Evolutionary conservation across 1,284 basidiomycete genomes (phyloP).

Genomic region (Ceratobasidium sp.): DNA sequence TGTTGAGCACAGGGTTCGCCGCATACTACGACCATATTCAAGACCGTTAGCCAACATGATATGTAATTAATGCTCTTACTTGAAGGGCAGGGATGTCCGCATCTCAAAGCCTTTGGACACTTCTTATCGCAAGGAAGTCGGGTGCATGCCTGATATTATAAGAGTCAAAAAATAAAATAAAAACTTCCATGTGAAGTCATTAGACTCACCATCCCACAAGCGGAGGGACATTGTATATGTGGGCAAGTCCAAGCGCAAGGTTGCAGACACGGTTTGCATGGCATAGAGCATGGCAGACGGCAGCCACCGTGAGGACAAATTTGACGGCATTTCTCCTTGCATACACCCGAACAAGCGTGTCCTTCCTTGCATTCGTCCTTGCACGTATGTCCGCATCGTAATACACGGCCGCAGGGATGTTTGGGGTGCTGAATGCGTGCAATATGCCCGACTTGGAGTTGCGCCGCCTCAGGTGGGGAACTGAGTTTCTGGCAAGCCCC

Average conservation of each 20-base stretch:
- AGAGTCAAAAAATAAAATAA: constrained; percentile 5
- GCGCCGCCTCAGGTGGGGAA: constrained; percentile 1
- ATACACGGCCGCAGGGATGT: constrained; percentile 64
- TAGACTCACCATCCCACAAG: constrained; percentile 72
- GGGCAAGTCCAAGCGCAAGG: constrained; percentile 68
- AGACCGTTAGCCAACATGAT: not conserved
- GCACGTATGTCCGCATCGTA: constrained; percentile 71
- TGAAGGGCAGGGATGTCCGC: constrained; percentile 75
- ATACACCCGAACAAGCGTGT: constrained; percentile 63
- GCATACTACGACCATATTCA: constrained; percentile 60
- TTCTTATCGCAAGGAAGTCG: constrained; percentile 71
- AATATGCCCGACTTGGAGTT: constrained; percentile 36
- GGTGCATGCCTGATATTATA: constrained; percentile 64
- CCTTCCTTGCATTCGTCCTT: constrained; percentile 60
- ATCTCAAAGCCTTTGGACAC: constrained; percentile 62
- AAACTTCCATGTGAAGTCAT: not conserved
- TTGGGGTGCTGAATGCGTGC: constrained; percentile 56
- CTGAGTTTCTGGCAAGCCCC: constrained; percentile 61
- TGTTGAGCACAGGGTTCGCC: constrained; percentile 72
- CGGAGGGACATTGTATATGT: constrained; percentile 68
- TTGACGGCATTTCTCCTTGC: constrained; percentile 65
- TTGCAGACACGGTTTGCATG: constrained; percentile 73
- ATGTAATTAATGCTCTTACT: constrained; percentile 56
- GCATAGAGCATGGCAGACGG: constrained; percentile 60
- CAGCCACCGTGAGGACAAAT: constrained; percentile 66